Evolutionary conservation across 768 basidiomycete species (phyloP).

Genomic region (Rhodocollybia butyracea): DNA sequence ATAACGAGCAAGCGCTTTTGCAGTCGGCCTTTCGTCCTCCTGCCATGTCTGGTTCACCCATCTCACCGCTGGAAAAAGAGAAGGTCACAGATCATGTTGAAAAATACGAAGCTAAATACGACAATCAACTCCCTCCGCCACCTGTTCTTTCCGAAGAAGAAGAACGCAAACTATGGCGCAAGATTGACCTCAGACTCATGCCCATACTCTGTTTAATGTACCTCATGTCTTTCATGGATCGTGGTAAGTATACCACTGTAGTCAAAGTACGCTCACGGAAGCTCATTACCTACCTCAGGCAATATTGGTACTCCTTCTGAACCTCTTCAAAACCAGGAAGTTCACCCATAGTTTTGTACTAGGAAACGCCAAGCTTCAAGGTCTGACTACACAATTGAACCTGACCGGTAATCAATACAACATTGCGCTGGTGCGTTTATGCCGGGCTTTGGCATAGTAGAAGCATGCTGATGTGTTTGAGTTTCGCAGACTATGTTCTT

Average conservation of each 20-base stretch:
- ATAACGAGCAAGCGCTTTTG: too few species aligned
- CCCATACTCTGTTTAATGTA: conserved; percentile 60
- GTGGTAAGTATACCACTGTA: conserved; percentile 36
- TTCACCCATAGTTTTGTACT: conserved; percentile 14
- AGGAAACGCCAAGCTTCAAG: conserved; percentile 68
- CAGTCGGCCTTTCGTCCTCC: too few species aligned
- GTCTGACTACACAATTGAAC: conserved; percentile 51
- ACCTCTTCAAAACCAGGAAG: neutral
- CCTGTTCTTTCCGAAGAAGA: conserved; percentile 42
- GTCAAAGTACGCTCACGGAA: neutral
- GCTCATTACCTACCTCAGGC: conserved; percentile 27
- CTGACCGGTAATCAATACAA: conserved; percentile 62
- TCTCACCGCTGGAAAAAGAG: conserved; percentile 1
- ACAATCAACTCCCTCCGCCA: conserved; percentile 19
- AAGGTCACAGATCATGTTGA: neutral
- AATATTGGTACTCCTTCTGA: conserved; percentile 46
- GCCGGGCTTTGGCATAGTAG: neutral
- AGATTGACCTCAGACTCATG: conserved; percentile 56
- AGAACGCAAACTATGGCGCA: conserved; percentile 53
- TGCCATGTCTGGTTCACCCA: neutral
- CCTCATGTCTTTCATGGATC: conserved; percentile 60
- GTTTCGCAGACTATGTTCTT: conserved; percentile 63
- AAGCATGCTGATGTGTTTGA: neutral
- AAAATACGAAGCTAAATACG: conserved; percentile 1
- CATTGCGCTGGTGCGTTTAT: conserved; percentile 50